Base-by-base conservation (phyloP, 2,329 filamentous ascomycete species). In the Raffaelea deltoideospora region DNA sequence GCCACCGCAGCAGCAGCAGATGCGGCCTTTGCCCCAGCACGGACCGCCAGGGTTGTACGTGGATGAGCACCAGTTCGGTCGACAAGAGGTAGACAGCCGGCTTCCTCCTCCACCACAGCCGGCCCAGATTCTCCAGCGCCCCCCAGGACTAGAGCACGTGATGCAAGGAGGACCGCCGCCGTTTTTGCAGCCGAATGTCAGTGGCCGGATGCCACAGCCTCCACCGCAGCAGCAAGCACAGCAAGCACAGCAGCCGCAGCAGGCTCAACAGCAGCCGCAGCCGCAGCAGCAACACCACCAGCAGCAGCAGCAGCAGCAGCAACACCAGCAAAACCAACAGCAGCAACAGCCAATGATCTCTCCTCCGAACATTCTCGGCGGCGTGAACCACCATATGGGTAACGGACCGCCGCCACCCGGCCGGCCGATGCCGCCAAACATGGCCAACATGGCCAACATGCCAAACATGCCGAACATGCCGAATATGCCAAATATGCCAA, bases 111-210 rank as follows among this genome's bases (percentile, higher is more conserved):
- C 34, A 23, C 26, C 15, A 4, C 38, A 40, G 44, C 72, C 71
- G 5, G 76, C 72, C 4, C 73, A 78, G 49, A 78, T 79, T 37
- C 53, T 79, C 18, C 73, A 78, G 53, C 69, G 73, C 6, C 72
- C 70, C 15, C 70, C 71, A 3, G 73, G 74, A 8, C 55, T 79
- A 29, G 72, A 64, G 15, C 55, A 76, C 32, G 67, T 71, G 47
- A 67, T 77, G 57, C 68, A 66, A 15, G 40, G 42, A 13, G 39
- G 38, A 3, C 69, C 64, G 18, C 65, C 56, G 15, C 64, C 56
- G 40, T 73, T 68, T 60, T 63, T 72, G 57, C 61, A 58, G 29
- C 56, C 52, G 34, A 53, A 52, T 35, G 61, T 56, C 18, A 54
- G 53, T 35, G 60, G 58, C 19, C 61, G 65, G 41, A 60, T 61